Evolutionary conservation across 2,329 filamentous ascomycete species (phyloP).

Genomic region (Phialophora chinensis): DNA sequence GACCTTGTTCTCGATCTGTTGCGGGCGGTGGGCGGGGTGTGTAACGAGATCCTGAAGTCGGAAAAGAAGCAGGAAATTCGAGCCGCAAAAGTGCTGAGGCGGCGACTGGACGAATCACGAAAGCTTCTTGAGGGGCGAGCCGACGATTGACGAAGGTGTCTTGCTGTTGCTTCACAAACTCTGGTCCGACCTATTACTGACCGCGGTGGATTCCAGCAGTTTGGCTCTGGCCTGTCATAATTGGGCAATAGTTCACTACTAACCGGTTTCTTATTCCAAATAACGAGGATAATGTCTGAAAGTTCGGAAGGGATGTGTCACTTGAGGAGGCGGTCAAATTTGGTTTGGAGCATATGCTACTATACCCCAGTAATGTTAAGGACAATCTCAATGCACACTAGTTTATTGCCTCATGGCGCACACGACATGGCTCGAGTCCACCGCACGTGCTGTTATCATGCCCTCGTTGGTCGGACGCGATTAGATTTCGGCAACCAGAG

Average conservation of each 20-base stretch:
- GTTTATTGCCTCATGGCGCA: not conserved
- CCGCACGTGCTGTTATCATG: not conserved
- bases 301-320: not conserved
- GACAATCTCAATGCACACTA: not conserved
- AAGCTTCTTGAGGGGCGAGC: constrained; percentile 72
- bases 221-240: constrained; percentile 6
- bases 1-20: constrained; percentile 63
- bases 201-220: not conserved
- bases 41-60: constrained; percentile 58
- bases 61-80: constrained; percentile 66
- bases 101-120: constrained; percentile 76
- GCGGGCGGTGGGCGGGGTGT: constrained; percentile 57
- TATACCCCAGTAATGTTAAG: constrained; percentile 10
- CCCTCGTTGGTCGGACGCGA: not conserved
- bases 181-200: not conserved
- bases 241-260: constrained; percentile 13
- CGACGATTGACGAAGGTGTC: constrained; percentile 47
- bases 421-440: not conserved
- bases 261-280: constrained; percentile 9
- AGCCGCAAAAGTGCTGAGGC: constrained; percentile 67
- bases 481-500: not conserved
- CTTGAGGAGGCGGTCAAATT: not conserved
- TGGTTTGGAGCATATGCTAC: not conserved
- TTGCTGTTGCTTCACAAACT: not conserved
- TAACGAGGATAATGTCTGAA: constrained; percentile 13